Base-by-base conservation (phyloP, 148 eudicot species). In the Diospyros kaki region DNA sequence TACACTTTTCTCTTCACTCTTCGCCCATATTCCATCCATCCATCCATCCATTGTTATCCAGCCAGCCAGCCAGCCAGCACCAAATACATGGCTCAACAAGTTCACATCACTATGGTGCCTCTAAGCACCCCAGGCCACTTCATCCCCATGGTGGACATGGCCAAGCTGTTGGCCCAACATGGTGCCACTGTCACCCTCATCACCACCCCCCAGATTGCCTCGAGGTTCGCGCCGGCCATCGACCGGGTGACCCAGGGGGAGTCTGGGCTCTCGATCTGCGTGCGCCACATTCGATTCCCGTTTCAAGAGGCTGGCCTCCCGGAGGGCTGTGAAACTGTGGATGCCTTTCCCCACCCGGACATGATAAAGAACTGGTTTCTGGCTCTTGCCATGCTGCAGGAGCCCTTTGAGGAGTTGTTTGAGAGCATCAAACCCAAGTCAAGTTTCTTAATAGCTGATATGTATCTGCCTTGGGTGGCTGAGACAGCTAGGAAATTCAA, bases 61-160 rank as follows among this genome's bases (percentile, higher is more conserved):
- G 0, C 28, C 28, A 28, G 28, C 28, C 28, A 28, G 28, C 28
- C 28, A 28, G 28, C 28, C 28, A 28, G 28, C 28, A 28, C 28
- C 28, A 28, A 28, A 28, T 28, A 28, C 28, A 28, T 28, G 28
- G 28, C 28, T 28, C 28, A 28, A 28, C 28, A 28, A 28, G 28
- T 28, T 28, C 28, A 28, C 28, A 28, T 28, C 28, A 0, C 28
- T 28, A 28, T 28, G 28, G 28, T 28, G 28, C 28, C 28, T 28
- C 28, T 28, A 28, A 28, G 28, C 28, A 0, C 52, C 13, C 88
- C 80, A 48, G 90, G 90, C 75, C 88, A 87, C 28, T 69, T 81
- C 50, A 85, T 87, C 43, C 90, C 90, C 13, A 87, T 87, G 86
- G 61, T 85, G 17, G 90, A 48, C 52, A 48, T 48, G 52, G 52